Percentiles rank a stretch among this genome's conserved stretches.
Evolutionary conservation across 208 protist genomes (phyloP).

Genomic region (Naegleria fowleri): DNA sequence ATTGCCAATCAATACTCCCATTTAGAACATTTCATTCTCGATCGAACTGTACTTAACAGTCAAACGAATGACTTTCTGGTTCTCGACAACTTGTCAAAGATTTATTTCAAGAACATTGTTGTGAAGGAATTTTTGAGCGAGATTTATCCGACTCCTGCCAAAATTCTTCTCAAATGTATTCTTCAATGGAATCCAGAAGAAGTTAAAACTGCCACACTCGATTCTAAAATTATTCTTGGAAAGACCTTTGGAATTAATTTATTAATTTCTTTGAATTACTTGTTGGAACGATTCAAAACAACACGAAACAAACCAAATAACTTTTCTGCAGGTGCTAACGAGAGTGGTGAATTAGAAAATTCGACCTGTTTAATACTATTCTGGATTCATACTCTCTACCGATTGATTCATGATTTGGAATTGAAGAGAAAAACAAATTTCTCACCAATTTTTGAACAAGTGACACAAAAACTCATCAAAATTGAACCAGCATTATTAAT

Average conservation of each 20-base stretch:
- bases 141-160: background rate
- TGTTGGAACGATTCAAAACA: background rate
- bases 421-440: background rate
- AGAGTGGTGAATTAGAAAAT: background rate
- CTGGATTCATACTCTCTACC: background rate
- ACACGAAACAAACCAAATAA: background rate
- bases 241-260: background rate
- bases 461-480: background rate
- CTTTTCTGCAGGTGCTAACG: background rate
- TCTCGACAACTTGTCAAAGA: background rate
- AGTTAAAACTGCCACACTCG: background rate
- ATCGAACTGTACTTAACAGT: background rate
- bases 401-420: background rate
- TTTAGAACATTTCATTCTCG: background rate
- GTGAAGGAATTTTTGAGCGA: background rate
- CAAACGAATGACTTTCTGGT: background rate
- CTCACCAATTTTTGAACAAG: background rate
- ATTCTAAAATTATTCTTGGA: background rate
- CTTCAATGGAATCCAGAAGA: background rate
- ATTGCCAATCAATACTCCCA: background rate
- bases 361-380: background rate
- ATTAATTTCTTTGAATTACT: background rate
- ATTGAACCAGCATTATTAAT: background rate
- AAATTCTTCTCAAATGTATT: background rate
- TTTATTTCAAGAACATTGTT: background rate